Conservation (phyloP, 2,329 filamentous ascomycete species). For the Sporothrix schenckii region DNA sequence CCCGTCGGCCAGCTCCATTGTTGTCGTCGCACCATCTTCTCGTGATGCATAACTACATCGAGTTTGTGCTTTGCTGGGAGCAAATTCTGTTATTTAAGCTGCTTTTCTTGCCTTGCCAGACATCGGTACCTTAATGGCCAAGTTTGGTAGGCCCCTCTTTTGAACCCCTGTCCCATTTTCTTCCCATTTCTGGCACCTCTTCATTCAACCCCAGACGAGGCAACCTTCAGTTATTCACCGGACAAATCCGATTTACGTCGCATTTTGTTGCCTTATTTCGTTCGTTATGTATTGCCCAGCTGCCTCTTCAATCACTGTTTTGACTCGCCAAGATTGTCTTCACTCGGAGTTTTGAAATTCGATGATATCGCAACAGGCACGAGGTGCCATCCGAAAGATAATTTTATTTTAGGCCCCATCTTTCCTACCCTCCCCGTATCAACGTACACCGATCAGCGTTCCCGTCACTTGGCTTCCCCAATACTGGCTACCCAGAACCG, state of each 20-base stretch:
- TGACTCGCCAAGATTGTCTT: not conserved
- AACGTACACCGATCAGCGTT: not conserved
- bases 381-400: not conserved
- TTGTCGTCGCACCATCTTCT: not conserved
- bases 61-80: not conserved
- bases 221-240: not conserved
- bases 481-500: slow-evolving; percentile 14
- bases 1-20: not conserved
- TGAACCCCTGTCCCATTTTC: not conserved
- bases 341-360: not conserved
- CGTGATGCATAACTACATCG: not conserved
- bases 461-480: not conserved
- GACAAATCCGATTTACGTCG: not conserved
- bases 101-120: slow-evolving; percentile 6
- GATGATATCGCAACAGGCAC: not conserved
- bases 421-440: not conserved
- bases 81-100: not conserved
- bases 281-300: not conserved
- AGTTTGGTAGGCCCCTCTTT: not conserved
- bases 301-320: not conserved
- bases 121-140: slow-evolving; percentile 26
- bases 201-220: slow-evolving; percentile 9
- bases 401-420: not conserved
- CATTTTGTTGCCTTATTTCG: not conserved
- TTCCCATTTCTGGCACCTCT: slow-evolving; percentile 15